phyloP scores from a whole-genome alignment of 768 basidiomycete genomes.

The Serendipita sp. region DNA sequence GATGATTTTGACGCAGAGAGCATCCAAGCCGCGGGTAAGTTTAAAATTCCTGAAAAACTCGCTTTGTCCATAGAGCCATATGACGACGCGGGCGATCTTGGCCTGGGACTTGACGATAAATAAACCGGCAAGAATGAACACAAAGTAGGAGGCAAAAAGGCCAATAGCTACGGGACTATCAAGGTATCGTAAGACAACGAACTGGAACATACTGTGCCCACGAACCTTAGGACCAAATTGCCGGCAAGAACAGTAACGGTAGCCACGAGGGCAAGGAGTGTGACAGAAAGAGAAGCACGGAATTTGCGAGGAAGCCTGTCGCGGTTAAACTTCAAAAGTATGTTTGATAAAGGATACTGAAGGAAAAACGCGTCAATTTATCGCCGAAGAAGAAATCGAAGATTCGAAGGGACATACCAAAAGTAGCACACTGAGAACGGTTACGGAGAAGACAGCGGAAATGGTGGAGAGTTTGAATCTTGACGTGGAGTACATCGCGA shows the following conservation, averaged over 20 bases:
- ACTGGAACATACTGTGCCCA: conserved; percentile 28
- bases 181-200: conserved; percentile 21
- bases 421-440: conserved; percentile 8
- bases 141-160: not conserved
- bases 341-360: conserved; percentile 42
- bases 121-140: not conserved
- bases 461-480: conserved; percentile 35
- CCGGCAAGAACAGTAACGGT: conserved; percentile 34
- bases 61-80: conserved; percentile 1
- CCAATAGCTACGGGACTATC: not conserved
- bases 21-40: not conserved
- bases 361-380: conserved; percentile 32
- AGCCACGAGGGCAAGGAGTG: conserved; percentile 29
- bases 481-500: conserved; percentile 40
- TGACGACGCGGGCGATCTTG: not conserved
- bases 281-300: conserved; percentile 25
- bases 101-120: conserved; percentile 3
- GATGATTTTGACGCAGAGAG: conserved; percentile 1
- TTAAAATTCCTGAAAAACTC: not conserved
- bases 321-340: conserved; percentile 49
- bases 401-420: not conserved
- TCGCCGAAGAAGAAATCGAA: not conserved
- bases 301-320: conserved; percentile 34
- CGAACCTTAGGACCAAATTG: conserved; percentile 31
- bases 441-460: conserved; percentile 21